Conservation (phyloP, 768 basidiomycete genomes). For the Chalciporus pseudorubinellus region DNA sequence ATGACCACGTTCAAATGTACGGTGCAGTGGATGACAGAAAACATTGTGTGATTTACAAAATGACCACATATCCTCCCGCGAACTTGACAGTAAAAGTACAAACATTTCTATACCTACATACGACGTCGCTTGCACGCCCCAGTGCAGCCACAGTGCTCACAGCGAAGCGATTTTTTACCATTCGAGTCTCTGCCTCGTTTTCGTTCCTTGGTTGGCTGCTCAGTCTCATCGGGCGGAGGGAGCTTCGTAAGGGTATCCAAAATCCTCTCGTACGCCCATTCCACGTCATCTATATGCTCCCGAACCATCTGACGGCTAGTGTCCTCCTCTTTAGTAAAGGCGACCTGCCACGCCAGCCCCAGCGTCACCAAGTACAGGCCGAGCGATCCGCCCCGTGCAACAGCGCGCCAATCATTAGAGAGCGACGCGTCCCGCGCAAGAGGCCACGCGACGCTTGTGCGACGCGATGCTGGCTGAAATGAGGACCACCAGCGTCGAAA, state of each 20-base stretch:
- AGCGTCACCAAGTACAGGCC: background rate
- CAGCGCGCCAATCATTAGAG: background rate
- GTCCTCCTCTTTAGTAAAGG: background rate
- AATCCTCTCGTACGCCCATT: background rate
- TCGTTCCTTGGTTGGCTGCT: background rate
- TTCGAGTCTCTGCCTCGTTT: background rate
- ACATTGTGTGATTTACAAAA: too few relatives aligned
- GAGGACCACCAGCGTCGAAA: background rate
- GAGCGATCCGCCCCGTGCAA: background rate
- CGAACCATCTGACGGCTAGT: background rate
- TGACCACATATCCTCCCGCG: background rate
- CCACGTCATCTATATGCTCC: background rate
- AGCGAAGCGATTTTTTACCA: background rate
- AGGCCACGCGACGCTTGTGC: background rate
- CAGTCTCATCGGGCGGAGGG: background rate
- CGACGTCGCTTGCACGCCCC: background rate
- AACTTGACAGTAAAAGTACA: background rate
- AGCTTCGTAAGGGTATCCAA: background rate
- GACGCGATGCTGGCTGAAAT: background rate
- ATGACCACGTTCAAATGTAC: too few relatives aligned
- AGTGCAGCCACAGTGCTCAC: background rate
- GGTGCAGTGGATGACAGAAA: too few relatives aligned
- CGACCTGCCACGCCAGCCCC: background rate
- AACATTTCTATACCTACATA: background rate
- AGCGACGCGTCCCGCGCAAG: background rate